Evolutionary conservation across 2,329 filamentous ascomycete species (phyloP).

Genomic region (Neopestalotiopsis clavispora): DNA sequence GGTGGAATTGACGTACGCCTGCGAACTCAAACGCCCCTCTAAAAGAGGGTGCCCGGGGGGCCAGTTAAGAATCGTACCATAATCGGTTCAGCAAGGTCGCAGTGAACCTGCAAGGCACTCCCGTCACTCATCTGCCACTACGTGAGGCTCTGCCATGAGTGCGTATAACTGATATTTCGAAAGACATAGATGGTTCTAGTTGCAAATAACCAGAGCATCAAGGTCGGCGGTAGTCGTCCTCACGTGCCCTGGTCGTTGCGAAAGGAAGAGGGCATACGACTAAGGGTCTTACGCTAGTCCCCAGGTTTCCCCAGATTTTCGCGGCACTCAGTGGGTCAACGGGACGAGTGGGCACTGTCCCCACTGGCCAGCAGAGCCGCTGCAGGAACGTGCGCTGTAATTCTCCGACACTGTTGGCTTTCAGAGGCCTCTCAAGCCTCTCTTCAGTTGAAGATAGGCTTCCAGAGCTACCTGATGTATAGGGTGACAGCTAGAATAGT

Average conservation of each 20-base stretch:
- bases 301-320: conserved; percentile 18
- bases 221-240: neutral
- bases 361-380: conserved; percentile 12
- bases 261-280: neutral
- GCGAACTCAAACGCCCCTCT: conserved; percentile 13
- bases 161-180: neutral
- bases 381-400: conserved; percentile 6
- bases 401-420: conserved; percentile 3
- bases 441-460: neutral
- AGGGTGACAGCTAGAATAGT: no score
- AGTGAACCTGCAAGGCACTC: conserved; percentile 9
- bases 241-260: conserved; percentile 14
- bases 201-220: neutral
- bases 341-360: conserved; percentile 16
- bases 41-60: conserved; percentile 9
- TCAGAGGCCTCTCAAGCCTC: neutral
- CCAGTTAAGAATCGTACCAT: conserved; percentile 10
- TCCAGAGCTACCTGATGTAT: no score
- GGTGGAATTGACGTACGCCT: conserved; percentile 1
- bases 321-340: conserved; percentile 12
- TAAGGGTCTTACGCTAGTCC: conserved; percentile 15
- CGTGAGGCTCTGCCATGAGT: conserved; percentile 3
- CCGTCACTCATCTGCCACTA: conserved; percentile 10
- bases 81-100: conserved; percentile 1
- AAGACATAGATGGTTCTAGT: neutral